Base-by-base conservation (phyloP, 2,329 filamentous ascomycete genomes). In the Exophiala aquamarina region DNA sequence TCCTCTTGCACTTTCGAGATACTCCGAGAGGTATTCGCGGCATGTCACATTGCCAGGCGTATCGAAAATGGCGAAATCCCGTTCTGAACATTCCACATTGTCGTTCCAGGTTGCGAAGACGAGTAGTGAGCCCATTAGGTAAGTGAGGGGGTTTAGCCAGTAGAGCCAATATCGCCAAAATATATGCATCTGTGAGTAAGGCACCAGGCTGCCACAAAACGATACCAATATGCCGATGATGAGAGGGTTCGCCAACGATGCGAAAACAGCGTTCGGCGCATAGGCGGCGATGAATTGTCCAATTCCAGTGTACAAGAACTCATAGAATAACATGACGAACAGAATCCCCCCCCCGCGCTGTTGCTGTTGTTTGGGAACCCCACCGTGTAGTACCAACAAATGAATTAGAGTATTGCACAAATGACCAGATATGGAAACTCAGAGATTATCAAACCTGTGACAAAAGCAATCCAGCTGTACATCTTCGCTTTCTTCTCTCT, bases 401-500 rank as follows among this genome's bases (percentile, higher is more conserved):
- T 83, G 82, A 87, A 57, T 79, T 79, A 51, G 76, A 68, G 60
- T 75, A 87, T 67, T 84, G 87, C 18, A 87, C 62, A 0, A 76
- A 87, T 62, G 10, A 89, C 68, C 0, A 78, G 76, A 56, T 87
- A 89, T 0, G 87, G 87, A 0, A 90, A 72, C 64, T 91, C 87
- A 13, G 79, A 82, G 1, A 88, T 56, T 4, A 89, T 76, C 1
- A 78, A 76, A 0, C 79, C 83, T 2, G 81, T 82, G 0, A 80
- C 77, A 66, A 86, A 88, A 0, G 86, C 84, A 11, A 78, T 67
- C 86, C 87, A 90, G 2, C 80, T 83, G 67, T 92, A 93, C 19
- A 89, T 89, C 64, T 89, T 89, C 13, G 84, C 81, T n/a, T 80
- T 87, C 39, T 82, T 78, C 64, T 93, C 88, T 4, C 88, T 78